These are phyloP conservation scores for Aureobasidium uvarum DNA, from an alignment of 2,329 filamentous ascomycete species.

Conservation along the genomic window DNA sequence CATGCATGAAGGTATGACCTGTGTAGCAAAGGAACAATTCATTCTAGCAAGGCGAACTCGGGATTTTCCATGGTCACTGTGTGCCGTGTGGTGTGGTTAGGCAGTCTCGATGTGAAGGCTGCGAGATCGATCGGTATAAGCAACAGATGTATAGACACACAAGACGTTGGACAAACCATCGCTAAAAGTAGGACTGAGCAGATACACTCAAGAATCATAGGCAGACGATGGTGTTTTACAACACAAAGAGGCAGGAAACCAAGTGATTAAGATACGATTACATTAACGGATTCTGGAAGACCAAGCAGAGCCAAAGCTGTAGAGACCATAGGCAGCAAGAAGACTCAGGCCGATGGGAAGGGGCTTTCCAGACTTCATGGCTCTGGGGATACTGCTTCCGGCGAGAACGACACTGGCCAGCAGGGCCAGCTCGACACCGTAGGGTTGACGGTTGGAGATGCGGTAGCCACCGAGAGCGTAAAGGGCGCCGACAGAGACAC, in stretches of 20 bases:
- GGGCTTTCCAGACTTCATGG: slow-evolving; percentile 78
- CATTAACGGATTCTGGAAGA: slow-evolving; percentile 25
- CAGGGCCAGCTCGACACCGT: slow-evolving; percentile 85
- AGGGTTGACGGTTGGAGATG: slow-evolving; percentile 69
- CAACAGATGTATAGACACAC: neutral
- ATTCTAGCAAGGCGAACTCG: too few species aligned
- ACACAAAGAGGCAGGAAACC: neutral
- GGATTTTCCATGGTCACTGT: too few species aligned
- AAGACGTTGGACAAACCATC: neutral
- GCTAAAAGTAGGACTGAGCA: neutral
- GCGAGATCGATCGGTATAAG: neutral
- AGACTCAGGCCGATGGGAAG: slow-evolving; percentile 77
- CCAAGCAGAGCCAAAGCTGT: slow-evolving; percentile 72
- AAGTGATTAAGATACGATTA: neutral
- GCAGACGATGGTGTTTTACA: neutral
- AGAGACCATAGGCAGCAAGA: slow-evolving; percentile 73
- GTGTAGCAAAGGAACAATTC: neutral
- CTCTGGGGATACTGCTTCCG: slow-evolving; percentile 80
- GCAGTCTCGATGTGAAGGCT: neutral
- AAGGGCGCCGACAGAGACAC: slow-evolving; percentile 73
- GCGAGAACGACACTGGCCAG: slow-evolving; percentile 82
- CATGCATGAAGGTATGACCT: neutral
- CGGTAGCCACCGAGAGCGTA: slow-evolving; percentile 81
- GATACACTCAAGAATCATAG: too few species aligned
- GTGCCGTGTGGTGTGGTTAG: neutral